Conservation (phyloP, 257 asterid genomes). For the Apocynum venetum region DNA sequence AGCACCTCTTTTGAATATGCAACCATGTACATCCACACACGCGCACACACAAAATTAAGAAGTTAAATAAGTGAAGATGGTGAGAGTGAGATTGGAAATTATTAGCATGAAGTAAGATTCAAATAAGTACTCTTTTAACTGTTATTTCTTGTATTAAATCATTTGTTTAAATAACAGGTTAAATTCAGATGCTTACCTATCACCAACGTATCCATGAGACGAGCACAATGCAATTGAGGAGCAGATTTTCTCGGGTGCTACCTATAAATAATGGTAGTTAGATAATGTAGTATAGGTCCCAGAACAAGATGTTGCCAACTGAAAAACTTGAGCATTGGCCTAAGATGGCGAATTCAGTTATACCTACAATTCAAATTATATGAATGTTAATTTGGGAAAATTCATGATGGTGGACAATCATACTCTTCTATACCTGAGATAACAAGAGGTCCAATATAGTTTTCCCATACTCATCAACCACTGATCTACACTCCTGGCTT, state of each 20-base stretch:
- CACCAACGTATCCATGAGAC: slow-evolving; percentile 49
- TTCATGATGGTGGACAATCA: neutral
- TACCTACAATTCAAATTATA: neutral
- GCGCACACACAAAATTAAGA: neutral
- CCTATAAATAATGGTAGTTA: slow-evolving; percentile 32
- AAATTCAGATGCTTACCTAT: slow-evolving; percentile 37
- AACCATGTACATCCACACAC: neutral
- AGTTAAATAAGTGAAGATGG: neutral
- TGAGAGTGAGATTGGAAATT: neutral
- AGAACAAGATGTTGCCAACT: slow-evolving; percentile 1
- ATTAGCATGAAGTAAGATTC: neutral
- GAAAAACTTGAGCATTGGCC: slow-evolving; percentile 10
- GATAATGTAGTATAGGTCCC: slow-evolving; percentile 9
- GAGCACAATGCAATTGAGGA: slow-evolving; percentile 61
- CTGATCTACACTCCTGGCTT: slow-evolving; percentile 83
- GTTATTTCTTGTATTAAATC: neutral
- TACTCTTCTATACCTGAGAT: slow-evolving; percentile 43
- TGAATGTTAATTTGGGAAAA: neutral
- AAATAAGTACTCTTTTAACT: neutral
- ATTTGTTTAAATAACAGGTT: neutral
- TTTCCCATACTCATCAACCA: slow-evolving; percentile 62
- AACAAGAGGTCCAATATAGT: slow-evolving; percentile 56
- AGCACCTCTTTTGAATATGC: neutral
- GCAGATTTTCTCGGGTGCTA: slow-evolving; percentile 55
- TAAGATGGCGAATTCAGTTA: neutral